phyloP scores from a whole-genome alignment of 371 early-diverging fungal species.

The Haplosporangium sp. region DNA sequence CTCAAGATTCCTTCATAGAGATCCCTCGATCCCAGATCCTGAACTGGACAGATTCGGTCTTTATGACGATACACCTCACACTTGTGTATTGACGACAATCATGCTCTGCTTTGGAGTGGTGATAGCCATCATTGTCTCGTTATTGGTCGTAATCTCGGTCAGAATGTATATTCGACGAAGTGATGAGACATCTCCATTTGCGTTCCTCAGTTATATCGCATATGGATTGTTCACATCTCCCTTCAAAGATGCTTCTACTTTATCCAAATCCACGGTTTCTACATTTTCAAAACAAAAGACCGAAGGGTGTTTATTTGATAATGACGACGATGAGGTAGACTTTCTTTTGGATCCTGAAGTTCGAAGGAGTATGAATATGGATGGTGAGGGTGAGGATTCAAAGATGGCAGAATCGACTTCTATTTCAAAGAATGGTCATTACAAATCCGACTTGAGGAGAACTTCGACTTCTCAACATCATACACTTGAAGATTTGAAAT shows the following conservation, averaged over 20 bases:
- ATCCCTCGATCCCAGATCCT: neutral
- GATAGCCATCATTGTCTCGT: neutral
- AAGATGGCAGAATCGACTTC: neutral
- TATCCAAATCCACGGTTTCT: constrained; percentile 7
- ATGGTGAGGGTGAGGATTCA: neutral
- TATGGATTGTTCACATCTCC: constrained; percentile 9
- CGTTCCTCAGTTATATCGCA: constrained; percentile 21
- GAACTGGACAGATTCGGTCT: neutral
- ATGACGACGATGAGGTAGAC: no score
- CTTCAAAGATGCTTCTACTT: constrained; percentile 5
- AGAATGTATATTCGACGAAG: constrained; percentile 21
- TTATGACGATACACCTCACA: neutral
- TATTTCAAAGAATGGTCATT: neutral
- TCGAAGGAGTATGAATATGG: no score
- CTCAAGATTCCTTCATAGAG: constrained; percentile 10
- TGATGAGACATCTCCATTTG: constrained; percentile 16
- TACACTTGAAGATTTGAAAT: constrained; percentile 2
- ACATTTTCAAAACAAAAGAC: constrained; percentile 4
- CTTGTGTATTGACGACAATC: no score
- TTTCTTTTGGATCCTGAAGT: no score
- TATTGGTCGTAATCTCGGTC: constrained; percentile 22
- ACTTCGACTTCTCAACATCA: constrained; percentile 28
- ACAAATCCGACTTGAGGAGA: constrained; percentile 11
- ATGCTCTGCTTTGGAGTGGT: constrained; percentile 1
- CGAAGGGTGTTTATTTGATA: neutral